Conservation (phyloP, 805 yeast genomes). For the Grigorovia yakushimaensis region DNA sequence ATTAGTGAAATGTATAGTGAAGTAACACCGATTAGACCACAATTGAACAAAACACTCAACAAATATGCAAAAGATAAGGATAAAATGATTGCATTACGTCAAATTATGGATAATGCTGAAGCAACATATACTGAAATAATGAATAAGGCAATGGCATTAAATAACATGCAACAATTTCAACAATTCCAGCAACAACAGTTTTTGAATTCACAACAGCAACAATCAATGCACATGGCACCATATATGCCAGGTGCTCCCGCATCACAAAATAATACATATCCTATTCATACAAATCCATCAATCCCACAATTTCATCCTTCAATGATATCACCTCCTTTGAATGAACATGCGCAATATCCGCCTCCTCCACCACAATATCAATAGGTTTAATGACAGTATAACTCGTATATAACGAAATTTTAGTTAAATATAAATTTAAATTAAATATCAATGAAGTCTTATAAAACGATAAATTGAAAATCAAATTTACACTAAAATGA, state of each 20-base stretch:
- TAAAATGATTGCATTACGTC: constrained; percentile 63
- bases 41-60: constrained; percentile 65
- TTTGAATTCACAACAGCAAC: constrained; percentile 4
- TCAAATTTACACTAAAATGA: neutral
- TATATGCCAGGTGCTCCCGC: neutral
- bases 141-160: constrained; percentile 35
- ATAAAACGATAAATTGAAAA: neutral
- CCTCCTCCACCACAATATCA: neutral
- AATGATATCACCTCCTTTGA: neutral
- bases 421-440: neutral
- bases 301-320: neutral
- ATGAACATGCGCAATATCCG: constrained; percentile 6
- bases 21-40: constrained; percentile 62
- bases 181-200: constrained; percentile 36
- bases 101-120: constrained; percentile 60
- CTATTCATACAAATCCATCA: neutral
- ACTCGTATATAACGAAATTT: neutral
- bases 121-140: constrained; percentile 58
- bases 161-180: constrained; percentile 31
- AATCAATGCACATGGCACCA: neutral
- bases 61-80: constrained; percentile 68
- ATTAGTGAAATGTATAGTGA: constrained; percentile 65
- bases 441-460: neutral
- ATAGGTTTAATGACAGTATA: too few species aligned
- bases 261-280: neutral